Base-by-base conservation (phyloP, 257 asterid genomes). In the Gynochthodes officinalis region DNA sequence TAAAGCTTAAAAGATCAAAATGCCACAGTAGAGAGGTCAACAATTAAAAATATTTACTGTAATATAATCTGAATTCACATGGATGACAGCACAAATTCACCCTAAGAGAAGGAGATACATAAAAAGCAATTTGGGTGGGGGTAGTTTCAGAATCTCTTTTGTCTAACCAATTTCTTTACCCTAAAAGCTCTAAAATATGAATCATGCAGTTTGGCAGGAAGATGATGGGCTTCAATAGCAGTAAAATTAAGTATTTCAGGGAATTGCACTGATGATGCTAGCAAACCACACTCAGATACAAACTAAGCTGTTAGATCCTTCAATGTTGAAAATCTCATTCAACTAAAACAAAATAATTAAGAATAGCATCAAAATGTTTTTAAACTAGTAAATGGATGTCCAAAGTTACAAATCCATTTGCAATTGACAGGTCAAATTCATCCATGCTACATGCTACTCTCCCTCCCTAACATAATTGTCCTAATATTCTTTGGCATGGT, bases 51-150 rank as follows among this genome's bases (percentile, higher is more conserved):
- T 60, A 30, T 33, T 35, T 5, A 19, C 14, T 27, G 28, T 27
- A 5, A 5, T 50, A 59, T 28, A 35, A 37, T 63, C 49, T 23
- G 9, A 64, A 1, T 3, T 43, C 25, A 7, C 71, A 43, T 28
- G 25, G 55, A 43, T 25, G 4, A 18, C 11, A 57, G 14, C 1
- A 25, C 21, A n/a, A 40, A 14, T 42, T 4, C 55, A 14, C 25
- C 64, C 42, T 65, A 65, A 66, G 25, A 44, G 7, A 21, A 63
- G 32, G 37, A 25, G 66, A 61, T 61, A 33, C n/a, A 61, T 58
- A 32, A 18, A 32, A 4, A 33, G 11, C 9, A 18, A 37, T n/a
- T n/a, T n/a, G n/a, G n/a, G n/a, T n/a, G n/a, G n/a, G n/a, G n/a
- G n/a, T n/a, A n/a, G n/a, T n/a, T n/a, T 65, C 57, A 46, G 49